These are phyloP conservation scores for Nigrospora osmanthi DNA, from an alignment of 2,329 filamentous ascomycete species.

Conservation along the genomic window DNA sequence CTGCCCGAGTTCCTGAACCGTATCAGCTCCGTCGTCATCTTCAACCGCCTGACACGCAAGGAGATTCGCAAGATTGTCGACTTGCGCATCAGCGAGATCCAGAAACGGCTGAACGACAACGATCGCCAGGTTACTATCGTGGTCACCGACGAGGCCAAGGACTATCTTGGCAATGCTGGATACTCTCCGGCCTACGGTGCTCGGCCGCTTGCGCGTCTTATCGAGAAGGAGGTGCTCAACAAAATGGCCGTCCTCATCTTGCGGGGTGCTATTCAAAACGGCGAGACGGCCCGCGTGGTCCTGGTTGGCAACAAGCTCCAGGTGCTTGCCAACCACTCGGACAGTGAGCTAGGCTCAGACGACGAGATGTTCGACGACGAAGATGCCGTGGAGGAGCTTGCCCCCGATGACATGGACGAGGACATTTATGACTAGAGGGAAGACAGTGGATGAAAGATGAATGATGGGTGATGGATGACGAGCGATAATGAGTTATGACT, in stretches of 20 bases:
- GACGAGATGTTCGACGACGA: slow-evolving; percentile 67
- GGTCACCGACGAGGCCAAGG: slow-evolving; percentile 79
- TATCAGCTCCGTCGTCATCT: slow-evolving; percentile 93
- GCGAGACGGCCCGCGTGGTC: slow-evolving; percentile 73
- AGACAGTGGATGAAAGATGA: too few species aligned
- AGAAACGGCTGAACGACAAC: slow-evolving; percentile 82
- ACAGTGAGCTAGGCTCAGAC: slow-evolving; percentile 47
- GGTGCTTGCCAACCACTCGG: slow-evolving; percentile 74
- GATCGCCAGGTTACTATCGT: slow-evolving; percentile 77
- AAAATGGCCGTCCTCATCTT: slow-evolving; percentile 86
- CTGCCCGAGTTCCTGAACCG: slow-evolving; percentile 97
- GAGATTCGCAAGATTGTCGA: slow-evolving; percentile 98
- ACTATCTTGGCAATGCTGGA: slow-evolving; percentile 84
- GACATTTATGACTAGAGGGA: slow-evolving; percentile 37
- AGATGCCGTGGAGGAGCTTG: slow-evolving; percentile 64
- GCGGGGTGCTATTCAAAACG: slow-evolving; percentile 75
- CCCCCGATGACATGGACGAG: slow-evolving; percentile 52
- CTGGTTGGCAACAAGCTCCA: slow-evolving; percentile 72
- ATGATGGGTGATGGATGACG: neutral
- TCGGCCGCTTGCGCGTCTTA: slow-evolving; percentile 77
- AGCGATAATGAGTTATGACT: neutral
- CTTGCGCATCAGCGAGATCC: slow-evolving; percentile 77
- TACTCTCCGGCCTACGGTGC: slow-evolving; percentile 96
- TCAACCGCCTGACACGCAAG: slow-evolving; percentile 83
- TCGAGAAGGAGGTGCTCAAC: slow-evolving; percentile 97